These are phyloP conservation scores for Astraeus odoratus DNA, from an alignment of 768 basidiomycete species.

Conservation along the genomic window DNA sequence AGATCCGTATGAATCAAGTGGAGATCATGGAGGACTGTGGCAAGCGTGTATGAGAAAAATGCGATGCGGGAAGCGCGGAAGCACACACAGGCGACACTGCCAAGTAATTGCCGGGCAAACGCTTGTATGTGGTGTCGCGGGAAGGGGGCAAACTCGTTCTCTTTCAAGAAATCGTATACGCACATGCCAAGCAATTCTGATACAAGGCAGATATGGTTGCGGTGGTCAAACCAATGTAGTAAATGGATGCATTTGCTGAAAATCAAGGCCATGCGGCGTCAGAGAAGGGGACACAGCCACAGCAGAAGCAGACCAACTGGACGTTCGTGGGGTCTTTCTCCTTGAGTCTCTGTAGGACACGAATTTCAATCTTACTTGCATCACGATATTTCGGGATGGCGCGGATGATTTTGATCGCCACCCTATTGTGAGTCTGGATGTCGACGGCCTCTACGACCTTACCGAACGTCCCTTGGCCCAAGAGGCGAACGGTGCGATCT, in stretches of 20 bases:
- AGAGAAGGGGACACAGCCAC: conserved; percentile 16
- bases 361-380: conserved; percentile 96
- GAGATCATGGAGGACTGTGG: conserved; percentile 80
- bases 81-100: conserved; percentile 86
- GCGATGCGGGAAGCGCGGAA: conserved; percentile 2
- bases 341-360: conserved; percentile 87
- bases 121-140: conserved; percentile 94
- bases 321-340: conserved; percentile 81
- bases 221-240: conserved; percentile 90
- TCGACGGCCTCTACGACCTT: conserved; percentile 96
- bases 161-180: conserved; percentile 98
- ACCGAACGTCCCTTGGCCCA: conserved; percentile 98
- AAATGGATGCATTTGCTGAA: conserved; percentile 96
- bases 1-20: conserved; percentile 95
- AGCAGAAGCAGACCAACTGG: conserved; percentile 53
- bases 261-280: conserved; percentile 2
- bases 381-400: conserved; percentile 98
- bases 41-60: conserved; percentile 5
- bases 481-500: conserved; percentile 88
- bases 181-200: conserved; percentile 95
- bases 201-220: conserved; percentile 96
- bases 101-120: conserved; percentile 87
- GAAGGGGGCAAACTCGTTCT: conserved; percentile 94
- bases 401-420: conserved; percentile 98
- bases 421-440: conserved; percentile 62